Percentiles rank a stretch among this genome's conserved stretches.
Conservation (phyloP, 768 basidiomycete species). For the Cubamyces lactineus region DNA sequence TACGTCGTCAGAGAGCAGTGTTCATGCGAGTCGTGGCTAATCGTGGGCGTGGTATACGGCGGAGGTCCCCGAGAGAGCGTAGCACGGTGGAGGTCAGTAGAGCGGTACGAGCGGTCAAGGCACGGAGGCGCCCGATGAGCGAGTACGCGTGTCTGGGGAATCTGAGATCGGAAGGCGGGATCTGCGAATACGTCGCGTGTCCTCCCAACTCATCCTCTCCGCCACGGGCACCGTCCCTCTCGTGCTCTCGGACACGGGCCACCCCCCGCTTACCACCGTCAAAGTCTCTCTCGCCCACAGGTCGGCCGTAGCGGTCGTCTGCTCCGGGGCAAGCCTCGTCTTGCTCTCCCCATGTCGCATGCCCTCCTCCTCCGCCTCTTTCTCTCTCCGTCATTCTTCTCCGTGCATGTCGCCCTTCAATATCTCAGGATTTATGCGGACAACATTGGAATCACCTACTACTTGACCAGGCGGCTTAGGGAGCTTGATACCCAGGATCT, state of each 20-base stretch:
- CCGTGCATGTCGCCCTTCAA: constrained; percentile 89
- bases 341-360: constrained; percentile 55
- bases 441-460: constrained; percentile 92
- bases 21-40: constrained; percentile 3
- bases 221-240: neutral
- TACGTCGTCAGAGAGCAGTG: neutral
- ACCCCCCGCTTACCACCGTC: neutral
- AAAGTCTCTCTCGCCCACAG: neutral
- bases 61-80: neutral
- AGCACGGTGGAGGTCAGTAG: neutral
- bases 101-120: neutral
- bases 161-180: constrained; percentile 13
- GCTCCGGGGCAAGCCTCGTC: neutral
- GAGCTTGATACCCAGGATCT: constrained; percentile 71
- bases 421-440: constrained; percentile 83
- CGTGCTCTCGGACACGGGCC: neutral
- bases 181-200: constrained; percentile 16
- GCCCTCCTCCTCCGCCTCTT: constrained; percentile 89
- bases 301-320: neutral
- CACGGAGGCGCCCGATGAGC: constrained; percentile 9
- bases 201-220: neutral
- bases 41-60: neutral
- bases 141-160: constrained; percentile 3
- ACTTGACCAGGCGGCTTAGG: constrained; percentile 75
- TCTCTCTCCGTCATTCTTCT: constrained; percentile 90